phyloP scores from a whole-genome alignment of 139 green algal species.

The Spirogloea muscicola region DNA sequence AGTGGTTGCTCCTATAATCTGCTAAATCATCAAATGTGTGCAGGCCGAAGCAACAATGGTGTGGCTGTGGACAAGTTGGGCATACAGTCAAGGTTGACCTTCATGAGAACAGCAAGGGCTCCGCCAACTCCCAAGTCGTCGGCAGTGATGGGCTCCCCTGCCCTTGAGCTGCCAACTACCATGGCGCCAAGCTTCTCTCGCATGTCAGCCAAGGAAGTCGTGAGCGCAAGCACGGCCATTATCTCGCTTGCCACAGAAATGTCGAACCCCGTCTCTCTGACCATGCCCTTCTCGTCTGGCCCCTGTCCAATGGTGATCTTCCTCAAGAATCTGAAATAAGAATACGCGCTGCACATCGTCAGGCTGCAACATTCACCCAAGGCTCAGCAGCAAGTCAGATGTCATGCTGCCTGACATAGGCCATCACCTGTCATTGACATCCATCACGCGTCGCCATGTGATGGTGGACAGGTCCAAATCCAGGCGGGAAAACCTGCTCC shows the following conservation, averaged over 20 bases:
- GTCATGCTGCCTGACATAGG: too few species aligned
- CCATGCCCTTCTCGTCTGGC: slow-evolving; percentile 60
- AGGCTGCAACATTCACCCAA: too few species aligned
- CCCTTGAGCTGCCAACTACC: slow-evolving; percentile 70
- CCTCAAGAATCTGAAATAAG: slow-evolving; percentile 52
- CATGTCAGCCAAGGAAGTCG: slow-evolving; percentile 81
- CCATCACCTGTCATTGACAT: slow-evolving; percentile 90
- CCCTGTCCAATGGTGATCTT: slow-evolving; percentile 71
- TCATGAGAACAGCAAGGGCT: slow-evolving; percentile 95
- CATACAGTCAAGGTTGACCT: slow-evolving; percentile 43
- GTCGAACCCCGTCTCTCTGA: slow-evolving; percentile 84
- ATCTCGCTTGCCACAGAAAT: slow-evolving; percentile 78
- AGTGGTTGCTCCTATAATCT: too few species aligned
- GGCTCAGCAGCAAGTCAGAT: too few species aligned
- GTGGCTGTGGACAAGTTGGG: too few species aligned
- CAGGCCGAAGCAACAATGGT: too few species aligned
- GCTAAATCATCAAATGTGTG: too few species aligned
- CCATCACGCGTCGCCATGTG: slow-evolving; percentile 94
- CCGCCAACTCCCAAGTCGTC: slow-evolving; percentile 95
- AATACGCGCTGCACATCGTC: too few species aligned
- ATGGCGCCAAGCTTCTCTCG: slow-evolving; percentile 81
- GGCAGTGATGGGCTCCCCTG: slow-evolving; percentile 79
- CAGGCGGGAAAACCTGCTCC: slow-evolving; percentile 77
- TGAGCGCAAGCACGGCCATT: slow-evolving; percentile 97
- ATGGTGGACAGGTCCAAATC: slow-evolving; percentile 86